phyloP scores from a whole-genome alignment of 352 stramenopile species.

The Phytophthora pinifolia region DNA sequence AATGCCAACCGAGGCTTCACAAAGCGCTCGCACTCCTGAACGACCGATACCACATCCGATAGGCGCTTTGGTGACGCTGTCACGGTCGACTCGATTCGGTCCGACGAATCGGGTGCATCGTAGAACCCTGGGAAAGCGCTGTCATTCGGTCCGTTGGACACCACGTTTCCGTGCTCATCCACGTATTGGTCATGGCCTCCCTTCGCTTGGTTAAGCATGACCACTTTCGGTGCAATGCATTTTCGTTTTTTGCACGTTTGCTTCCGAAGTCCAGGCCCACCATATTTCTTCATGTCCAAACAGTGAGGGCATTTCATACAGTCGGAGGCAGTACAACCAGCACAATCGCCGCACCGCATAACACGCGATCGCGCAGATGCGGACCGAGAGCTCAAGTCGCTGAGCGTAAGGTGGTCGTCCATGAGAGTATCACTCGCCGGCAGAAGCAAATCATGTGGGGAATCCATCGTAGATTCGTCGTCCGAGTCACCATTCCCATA shows the following conservation, averaged over 20 bases:
- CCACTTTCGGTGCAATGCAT: conserved; percentile 68
- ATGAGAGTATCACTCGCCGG: conserved; percentile 37
- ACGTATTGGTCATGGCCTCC: conserved; percentile 53
- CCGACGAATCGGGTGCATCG: conserved; percentile 30
- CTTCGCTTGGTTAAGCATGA: conserved; percentile 67
- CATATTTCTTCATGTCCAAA: conserved; percentile 87
- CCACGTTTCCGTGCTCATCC: conserved; percentile 47
- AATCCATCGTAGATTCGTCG: conserved; percentile 31
- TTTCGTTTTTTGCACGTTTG: conserved; percentile 83
- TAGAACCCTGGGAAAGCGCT: conserved; percentile 32
- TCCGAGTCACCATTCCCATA: conserved; percentile 29
- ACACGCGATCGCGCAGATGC: conserved; percentile 51
- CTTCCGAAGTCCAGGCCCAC: conserved; percentile 73
- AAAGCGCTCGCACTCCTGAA: conserved; percentile 62
- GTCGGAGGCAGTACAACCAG: conserved; percentile 65
- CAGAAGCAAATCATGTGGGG: conserved; percentile 39
- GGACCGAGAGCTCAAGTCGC: conserved; percentile 37
- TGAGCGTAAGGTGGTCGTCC: conserved; percentile 40
- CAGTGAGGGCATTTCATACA: conserved; percentile 81
- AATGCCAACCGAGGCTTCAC: conserved; percentile 55
- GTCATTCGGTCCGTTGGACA: conserved; percentile 30
- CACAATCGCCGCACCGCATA: conserved; percentile 76
- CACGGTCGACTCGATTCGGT: conserved; percentile 25
- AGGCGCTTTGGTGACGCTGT: conserved; percentile 15
- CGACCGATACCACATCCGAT: conserved; percentile 31